Base-by-base conservation (phyloP, 1,284 basidiomycete genomes). In the Cerioporus squamosus region DNA sequence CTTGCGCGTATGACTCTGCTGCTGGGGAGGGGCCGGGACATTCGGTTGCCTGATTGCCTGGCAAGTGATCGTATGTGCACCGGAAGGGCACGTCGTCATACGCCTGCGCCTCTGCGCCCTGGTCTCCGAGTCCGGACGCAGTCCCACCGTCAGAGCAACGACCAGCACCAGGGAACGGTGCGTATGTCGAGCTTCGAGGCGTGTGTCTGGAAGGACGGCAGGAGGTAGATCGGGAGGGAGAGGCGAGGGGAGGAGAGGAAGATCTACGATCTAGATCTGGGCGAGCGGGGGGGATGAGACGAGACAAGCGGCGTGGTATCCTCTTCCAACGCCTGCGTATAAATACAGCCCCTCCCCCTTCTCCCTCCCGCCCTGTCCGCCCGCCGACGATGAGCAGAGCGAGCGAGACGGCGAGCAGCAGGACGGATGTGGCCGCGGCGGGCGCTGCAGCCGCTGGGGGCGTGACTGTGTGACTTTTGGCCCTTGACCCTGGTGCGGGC, bases 211-310 rank as follows among this genome's bases (percentile, higher is more conserved):
- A 18, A 14, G 9, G 15, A 17, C 15, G 44, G 29, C 45, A 29
- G 29, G 22, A 23, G 47, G 47, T 38, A 38, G 47, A 49, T 23
- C 33, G 36, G 20, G 18, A 23, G 33, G 47, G 36, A 39, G 7
- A 29, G 29, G 20, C 12, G 44, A 33, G 29, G 44, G 29, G 23
- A n/a, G n/a, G n/a, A 10, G 51, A 53, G 42, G 51, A 59, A 54
- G 57, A 59, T 59, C 57, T 59, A 54, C 52, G 57, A 59, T 59
- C 57, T 53, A 59, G 57, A 59, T 59, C 57, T 53, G 57, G 49
- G 51, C 46, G 51, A 54, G 52, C 51, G 51, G 57, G 49, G 47
- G 44, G 51, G 46, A 53, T 48, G 51, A 53, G 47, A 53, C 47
- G 53, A 59, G 53, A 54, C 51, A 50, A 51, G 52, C 57, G 47